phyloP scores from a whole-genome alignment of 306 rosid species.

The Myrica gale region DNA sequence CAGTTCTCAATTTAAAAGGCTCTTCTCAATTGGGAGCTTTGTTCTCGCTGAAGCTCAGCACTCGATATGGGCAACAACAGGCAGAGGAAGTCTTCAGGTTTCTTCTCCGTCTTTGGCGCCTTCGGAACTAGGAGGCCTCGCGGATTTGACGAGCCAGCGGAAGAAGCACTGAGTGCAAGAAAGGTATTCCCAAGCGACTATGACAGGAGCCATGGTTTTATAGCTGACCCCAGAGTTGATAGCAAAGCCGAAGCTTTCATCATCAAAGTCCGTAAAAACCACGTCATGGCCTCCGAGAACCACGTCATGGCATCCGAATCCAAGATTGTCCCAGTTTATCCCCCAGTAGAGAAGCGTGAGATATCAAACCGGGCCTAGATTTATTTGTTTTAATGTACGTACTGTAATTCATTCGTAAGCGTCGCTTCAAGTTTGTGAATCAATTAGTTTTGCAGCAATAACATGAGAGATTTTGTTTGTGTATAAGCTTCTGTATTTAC shows the following conservation, averaged over 20 bases:
- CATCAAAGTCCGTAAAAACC: constrained; percentile 44
- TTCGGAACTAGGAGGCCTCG: constrained; percentile 47
- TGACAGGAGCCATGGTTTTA: constrained; percentile 57
- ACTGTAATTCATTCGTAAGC: constrained; percentile 18
- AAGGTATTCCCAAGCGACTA: constrained; percentile 81
- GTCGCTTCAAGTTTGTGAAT: constrained; percentile 27
- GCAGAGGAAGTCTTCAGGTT: constrained; percentile 55
- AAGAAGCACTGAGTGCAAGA: constrained; percentile 35
- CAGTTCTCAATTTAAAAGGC: constrained; percentile 6
- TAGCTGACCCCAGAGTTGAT: constrained; percentile 75
- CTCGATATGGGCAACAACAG: constrained; percentile 51
- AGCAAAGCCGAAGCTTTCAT: constrained; percentile 60
- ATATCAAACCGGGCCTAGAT: background rate
- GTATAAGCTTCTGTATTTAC: background rate
- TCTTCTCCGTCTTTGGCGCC: constrained; percentile 55
- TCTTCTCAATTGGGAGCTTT: background rate
- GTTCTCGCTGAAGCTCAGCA: background rate
- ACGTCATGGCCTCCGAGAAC: constrained; percentile 47
- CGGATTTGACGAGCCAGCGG: constrained; percentile 25
- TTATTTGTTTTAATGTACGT: background rate
- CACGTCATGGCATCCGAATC: constrained; percentile 1
- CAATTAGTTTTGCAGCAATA: constrained; percentile 8
- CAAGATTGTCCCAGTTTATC: constrained; percentile 43
- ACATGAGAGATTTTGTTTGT: background rate
- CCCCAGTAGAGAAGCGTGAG: background rate